phyloP scores from a whole-genome alignment of 2,329 filamentous ascomycete genomes.

The Ceratocystis huliohia region DNA sequence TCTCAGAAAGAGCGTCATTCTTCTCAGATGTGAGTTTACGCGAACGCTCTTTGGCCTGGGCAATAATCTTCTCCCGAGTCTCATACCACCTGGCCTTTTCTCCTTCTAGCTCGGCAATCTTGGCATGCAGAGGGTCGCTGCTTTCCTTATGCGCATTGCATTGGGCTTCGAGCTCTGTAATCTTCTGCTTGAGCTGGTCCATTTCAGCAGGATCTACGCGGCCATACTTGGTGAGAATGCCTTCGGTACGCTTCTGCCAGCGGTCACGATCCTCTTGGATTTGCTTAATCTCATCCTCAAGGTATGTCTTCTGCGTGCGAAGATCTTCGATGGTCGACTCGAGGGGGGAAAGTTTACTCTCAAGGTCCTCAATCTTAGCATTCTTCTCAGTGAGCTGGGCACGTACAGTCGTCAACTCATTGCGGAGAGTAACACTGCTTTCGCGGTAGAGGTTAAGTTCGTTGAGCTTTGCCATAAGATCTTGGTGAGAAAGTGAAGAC shows the following conservation, averaged over 20 bases:
- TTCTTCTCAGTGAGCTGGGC: slow-evolving; percentile 62
- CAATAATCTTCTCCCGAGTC: slow-evolving; percentile 41
- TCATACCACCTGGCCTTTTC: slow-evolving; percentile 44
- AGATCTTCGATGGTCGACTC: slow-evolving; percentile 69
- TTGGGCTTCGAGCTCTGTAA: slow-evolving; percentile 53
- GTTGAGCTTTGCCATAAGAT: slow-evolving; percentile 87
- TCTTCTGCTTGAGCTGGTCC: slow-evolving; percentile 71
- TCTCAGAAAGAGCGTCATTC: slow-evolving; percentile 39
- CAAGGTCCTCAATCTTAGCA: slow-evolving; percentile 60
- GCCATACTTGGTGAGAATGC: slow-evolving; percentile 91
- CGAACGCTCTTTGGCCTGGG: slow-evolving; percentile 51
- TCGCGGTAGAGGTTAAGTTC: slow-evolving; percentile 94
- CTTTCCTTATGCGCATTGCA: slow-evolving; percentile 43
- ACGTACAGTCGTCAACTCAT: slow-evolving; percentile 70
- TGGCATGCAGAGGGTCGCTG: slow-evolving; percentile 40
- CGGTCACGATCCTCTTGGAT: slow-evolving; percentile 83
- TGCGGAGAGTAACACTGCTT: slow-evolving; percentile 80
- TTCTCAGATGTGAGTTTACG: slow-evolving; percentile 43
- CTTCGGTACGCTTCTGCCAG: slow-evolving; percentile 91
- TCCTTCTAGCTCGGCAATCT: slow-evolving; percentile 42
- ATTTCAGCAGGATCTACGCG: slow-evolving; percentile 88
- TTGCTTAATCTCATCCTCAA: slow-evolving; percentile 78
- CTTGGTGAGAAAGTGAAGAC: slow-evolving; percentile 66
- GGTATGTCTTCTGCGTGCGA: slow-evolving; percentile 65
- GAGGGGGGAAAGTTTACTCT: slow-evolving; percentile 65